Evolutionary conservation across 1,284 basidiomycete species (phyloP), one percentile per base, ranked within the genome.

Genomic region (Ustilago cynodontis): DNA sequence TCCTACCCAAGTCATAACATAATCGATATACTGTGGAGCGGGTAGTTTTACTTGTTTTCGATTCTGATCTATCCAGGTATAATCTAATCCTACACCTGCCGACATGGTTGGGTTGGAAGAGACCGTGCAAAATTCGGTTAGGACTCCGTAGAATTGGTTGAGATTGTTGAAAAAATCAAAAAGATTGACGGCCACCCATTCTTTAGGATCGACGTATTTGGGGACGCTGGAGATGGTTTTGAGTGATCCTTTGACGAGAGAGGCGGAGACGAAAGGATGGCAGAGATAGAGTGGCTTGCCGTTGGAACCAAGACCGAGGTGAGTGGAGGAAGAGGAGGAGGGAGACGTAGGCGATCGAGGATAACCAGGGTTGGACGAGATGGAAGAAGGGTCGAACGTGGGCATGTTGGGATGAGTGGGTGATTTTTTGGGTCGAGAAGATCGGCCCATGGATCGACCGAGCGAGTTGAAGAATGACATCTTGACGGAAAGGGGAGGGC

Each of bases 1-100:
- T 84, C 98, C 94, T 6, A 97, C 90, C 95, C 95, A 98, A 13
- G 94, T 95, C 93, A 98, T 95, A 76, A 98, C 95, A 86, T 96
- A 99, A 88, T 99, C 96, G 76, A 98, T 95, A 87, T 99, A 98
- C 28, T 94, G 96, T 7, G 96, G 94, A 3, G 96, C 96, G 16
- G 96, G 92, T 0, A 99, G 89, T 79, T 96, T 91, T 45, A 98
- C 93, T 78, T 92, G 93, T 86, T 95, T 95, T 63, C 95, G 93
- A 39, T 85, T 82, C 87, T 98, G 97, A 50, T 86, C 86, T 82
- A 97, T 93, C 96, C 96, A 99, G 4, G 95, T 95, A 87, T 98
- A 99, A 87, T 93, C 96, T 84, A 98, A 89, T 93, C 91, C 90
- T 37, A 90, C 89, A 0, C 97, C 95, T 10, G 95, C 96, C 55